Percentiles rank a stretch among this genome's conserved stretches.
These are phyloP conservation scores for Gamsiella multidivaricata DNA, from an alignment of 192 early-diverging fungal species.

Conservation along the genomic window DNA sequence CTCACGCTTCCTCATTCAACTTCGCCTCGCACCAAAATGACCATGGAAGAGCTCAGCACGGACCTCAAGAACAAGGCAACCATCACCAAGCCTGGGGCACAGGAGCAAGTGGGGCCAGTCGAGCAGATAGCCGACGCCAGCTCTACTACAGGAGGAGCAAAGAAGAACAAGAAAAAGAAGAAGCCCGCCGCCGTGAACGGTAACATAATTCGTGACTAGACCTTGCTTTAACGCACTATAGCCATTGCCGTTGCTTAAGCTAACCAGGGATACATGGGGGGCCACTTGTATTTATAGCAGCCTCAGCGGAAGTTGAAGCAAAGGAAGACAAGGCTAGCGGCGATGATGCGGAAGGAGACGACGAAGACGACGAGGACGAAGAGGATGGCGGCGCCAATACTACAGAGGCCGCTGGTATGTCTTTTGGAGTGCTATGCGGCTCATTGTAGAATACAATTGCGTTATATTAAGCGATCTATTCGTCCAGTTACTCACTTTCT, in stretches of 20 bases:
- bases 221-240: not conserved
- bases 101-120: constrained; percentile 21
- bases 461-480: constrained; percentile 25
- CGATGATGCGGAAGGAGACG: constrained; percentile 54
- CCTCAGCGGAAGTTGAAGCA: not conserved
- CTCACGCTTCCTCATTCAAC: constrained; percentile 2
- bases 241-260: no score
- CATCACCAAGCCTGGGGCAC: constrained; percentile 9
- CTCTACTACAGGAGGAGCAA: constrained; percentile 29
- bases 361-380: constrained; percentile 54
- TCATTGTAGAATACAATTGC: not conserved
- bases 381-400: constrained; percentile 50
- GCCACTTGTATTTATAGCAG: no score
- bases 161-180: constrained; percentile 69
- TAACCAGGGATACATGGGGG: no score
- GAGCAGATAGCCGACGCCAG: constrained; percentile 1
- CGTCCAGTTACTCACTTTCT: constrained; percentile 11
- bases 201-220: not conserved
- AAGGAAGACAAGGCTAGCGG: constrained; percentile 26
- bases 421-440: no score
- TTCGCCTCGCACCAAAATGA: constrained; percentile 13
- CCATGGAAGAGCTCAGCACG: constrained; percentile 24
- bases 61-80: constrained; percentile 26
- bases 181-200: constrained; percentile 32
- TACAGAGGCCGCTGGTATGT: constrained; percentile 43